Base-by-base conservation (phyloP, 2,329 filamentous ascomycete genomes). In the Drechslerella dactyloides region DNA sequence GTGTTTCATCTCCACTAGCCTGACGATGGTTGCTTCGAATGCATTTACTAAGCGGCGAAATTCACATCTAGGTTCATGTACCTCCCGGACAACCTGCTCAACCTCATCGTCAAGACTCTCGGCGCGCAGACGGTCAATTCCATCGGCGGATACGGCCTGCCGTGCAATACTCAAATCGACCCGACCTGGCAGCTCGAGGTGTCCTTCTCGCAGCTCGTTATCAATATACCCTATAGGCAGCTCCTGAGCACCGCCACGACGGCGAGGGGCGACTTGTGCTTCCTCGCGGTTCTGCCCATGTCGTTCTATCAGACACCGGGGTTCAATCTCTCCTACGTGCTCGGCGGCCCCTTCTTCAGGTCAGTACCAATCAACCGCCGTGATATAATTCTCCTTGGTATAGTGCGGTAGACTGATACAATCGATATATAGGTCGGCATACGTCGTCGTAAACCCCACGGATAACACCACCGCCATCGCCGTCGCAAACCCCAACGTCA, bases 291-390 rank as follows among this genome's bases (percentile, higher is more conserved):
- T 1, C 23, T 23, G 24, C 40, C 40, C 11, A 11, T 10, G 19
- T n/a, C n/a, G 13, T 17, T 11, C 17, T 37, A 55, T n/a, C 8
- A 27, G 5, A 6, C 35, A 3, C 37, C 52, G 2, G 60, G 60
- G 2, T 56, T 48, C 51, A 48, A 56, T 23, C n/a, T 56, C 21
- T 63, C 60, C 24, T 46, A 48, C n/a, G 21, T 63, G 19, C 21
- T 63, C n/a, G 60, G 51, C 2, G 60, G 50, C 6, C 51, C 60
- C 0, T 63, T 63, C 24, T 63, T 63, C 23, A 63, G 35, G 59
- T 62, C 15, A 42, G 23, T 24, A 51, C 17, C 27, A 10, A 11
- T n/a, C 10, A n/a, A n/a, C n/a, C n/a, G n/a, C n/a, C n/a, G n/a
- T n/a, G n/a, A n/a, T n/a, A n/a, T n/a, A n/a, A n/a, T n/a, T n/a